phyloP scores from a whole-genome alignment of 208 protist species.

The Porcisia hertigi region DNA sequence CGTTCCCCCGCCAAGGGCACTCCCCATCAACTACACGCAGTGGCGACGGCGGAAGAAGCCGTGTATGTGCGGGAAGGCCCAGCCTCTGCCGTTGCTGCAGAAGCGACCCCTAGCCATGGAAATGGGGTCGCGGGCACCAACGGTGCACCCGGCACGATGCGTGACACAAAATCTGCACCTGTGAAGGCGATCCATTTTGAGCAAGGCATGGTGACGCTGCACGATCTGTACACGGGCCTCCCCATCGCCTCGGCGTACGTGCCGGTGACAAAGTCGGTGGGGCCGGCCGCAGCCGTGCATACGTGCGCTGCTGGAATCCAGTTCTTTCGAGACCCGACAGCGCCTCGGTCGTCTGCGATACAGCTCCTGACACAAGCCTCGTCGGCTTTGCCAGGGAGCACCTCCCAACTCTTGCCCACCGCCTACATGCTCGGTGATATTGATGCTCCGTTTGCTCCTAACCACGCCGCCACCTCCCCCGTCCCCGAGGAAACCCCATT shows the following conservation, averaged over 20 bases:
- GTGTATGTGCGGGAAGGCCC: conserved; percentile 33
- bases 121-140: background rate
- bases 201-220: background rate
- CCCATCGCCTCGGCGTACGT: conserved; percentile 10
- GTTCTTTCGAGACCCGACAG: conserved; percentile 34
- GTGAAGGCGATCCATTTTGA: no score
- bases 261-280: background rate
- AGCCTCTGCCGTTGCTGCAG: background rate
- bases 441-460: background rate
- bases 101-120: background rate
- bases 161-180: background rate
- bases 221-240: conserved; percentile 27
- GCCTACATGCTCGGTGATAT: background rate
- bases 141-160: background rate
- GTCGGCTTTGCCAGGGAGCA: background rate
- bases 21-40: conserved; percentile 19
- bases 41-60: conserved; percentile 11
- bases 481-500: conserved; percentile 2
- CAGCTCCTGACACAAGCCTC: conserved; percentile 3
- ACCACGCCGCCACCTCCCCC: background rate
- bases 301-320: conserved; percentile 17
- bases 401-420: conserved; percentile 2
- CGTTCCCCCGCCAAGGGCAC: conserved; percentile 15
- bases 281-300: conserved; percentile 4
- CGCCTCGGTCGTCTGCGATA: conserved; percentile 9